These are phyloP conservation scores for Eucalyptus leucophloia DNA, from an alignment of 345 rosid genomes.

Conservation along the genomic window DNA sequence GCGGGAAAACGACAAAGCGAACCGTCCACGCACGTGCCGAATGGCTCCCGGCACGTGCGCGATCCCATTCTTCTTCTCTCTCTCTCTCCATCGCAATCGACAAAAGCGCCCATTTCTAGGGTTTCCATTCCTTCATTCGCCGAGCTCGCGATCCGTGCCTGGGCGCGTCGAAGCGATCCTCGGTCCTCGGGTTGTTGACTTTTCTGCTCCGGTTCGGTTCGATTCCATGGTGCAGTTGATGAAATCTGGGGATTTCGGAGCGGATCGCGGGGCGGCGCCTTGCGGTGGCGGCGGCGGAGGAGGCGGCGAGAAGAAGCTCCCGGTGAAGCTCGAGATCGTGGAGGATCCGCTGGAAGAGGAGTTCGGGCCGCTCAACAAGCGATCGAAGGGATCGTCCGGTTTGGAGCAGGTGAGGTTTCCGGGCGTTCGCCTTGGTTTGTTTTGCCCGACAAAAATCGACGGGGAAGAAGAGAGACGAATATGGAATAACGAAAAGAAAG, in stretches of 20 bases:
- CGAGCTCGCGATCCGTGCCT: neutral
- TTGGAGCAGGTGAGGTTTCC: slow-evolving; percentile 15
- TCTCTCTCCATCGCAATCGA: neutral
- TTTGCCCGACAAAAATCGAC: neutral
- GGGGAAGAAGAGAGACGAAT: neutral
- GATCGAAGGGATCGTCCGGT: slow-evolving; percentile 42
- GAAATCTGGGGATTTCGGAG: slow-evolving; percentile 42
- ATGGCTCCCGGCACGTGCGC: neutral
- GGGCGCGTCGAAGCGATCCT: neutral
- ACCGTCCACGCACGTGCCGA: neutral
- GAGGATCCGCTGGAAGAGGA: slow-evolving; percentile 72
- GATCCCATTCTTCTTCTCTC: neutral
- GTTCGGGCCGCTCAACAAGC: slow-evolving; percentile 56
- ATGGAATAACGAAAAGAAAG: neutral
- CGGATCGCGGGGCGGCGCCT: neutral
- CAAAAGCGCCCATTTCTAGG: neutral
- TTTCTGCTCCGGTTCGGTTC: neutral
- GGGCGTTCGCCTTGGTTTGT: neutral
- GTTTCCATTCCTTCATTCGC: neutral
- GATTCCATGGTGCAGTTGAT: slow-evolving; percentile 68
- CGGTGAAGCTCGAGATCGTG: slow-evolving; percentile 88
- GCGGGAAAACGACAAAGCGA: neutral
- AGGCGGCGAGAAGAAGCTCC: slow-evolving; percentile 31
- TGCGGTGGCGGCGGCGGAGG: slow-evolving; percentile 28
- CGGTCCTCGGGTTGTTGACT: neutral